Evolutionary conservation across 257 asterid genomes (phyloP), one percentile per base, ranked within the genome.

Genomic region (Mitragyna speciosa): DNA sequence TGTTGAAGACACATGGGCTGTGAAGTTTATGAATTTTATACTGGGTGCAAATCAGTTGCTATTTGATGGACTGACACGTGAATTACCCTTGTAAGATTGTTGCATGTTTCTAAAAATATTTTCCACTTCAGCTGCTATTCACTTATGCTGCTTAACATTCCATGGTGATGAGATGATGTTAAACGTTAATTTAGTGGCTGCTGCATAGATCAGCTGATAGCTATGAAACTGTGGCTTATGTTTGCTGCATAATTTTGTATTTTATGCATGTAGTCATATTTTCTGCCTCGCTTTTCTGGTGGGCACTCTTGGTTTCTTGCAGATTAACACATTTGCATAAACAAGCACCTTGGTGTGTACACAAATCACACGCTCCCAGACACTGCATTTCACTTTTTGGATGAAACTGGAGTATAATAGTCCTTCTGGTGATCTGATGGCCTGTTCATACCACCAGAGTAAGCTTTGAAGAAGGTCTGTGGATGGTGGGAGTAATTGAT

Each of bases 401-500:
- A 20, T 69, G 61, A 78, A 69, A 30, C 26, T 15, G 19, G 7
- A 31, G 51, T 26, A 49, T 59, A 66, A 12, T 72, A 47, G 33
- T 26, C 59, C 24, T 36, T 58, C 72, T 70, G 39, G 31, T 72
- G 45, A 77, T 80, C 73, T 76, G 51, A 80, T 83, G 81, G 77
- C 69, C 78, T 49, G 56, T 84, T 88, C 20, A 76, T 79, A 39
- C 70, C 59, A 76, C 77, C 94, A 95, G 98, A 88, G 87, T 95
- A 81, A 89, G 97, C 80, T 89, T 89, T 81, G 89, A 84, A 66
- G 90, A 92, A 90, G 98, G 97, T 72, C 90, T 93, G 48, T 95
- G 97, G 98, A 89, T 93, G 91, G 94, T 90, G 54, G 99, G 99
- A 78, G 78, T 93, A 78, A 88, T 95, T 68, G 99, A 95, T 91